Evolutionary conservation across 192 early-diverging fungal genomes (phyloP), one percentile per base, ranked within the genome.

Genomic region (Oehlia diaphana): DNA sequence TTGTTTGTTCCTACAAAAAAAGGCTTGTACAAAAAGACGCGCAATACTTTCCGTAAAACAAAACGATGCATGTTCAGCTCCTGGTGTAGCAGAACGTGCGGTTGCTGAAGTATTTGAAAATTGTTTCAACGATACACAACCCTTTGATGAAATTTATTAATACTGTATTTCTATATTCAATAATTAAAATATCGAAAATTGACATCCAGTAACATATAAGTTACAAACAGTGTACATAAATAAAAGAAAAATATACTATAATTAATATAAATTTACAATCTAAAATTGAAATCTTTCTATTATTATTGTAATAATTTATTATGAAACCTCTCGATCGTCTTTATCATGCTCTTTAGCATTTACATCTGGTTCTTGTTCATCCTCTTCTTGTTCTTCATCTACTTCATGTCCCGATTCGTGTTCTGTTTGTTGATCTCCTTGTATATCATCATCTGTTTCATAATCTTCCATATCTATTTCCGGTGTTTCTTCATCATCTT

Each of bases 111-210:
- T 97, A 4, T 98, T 95, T 86, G 87, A 94, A 39, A 92, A 90
- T 71, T 98, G 97, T 82, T 97, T 96, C 82, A 92, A 88, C 13
- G 97, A 98, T 82, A 98, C 96, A n/a, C 89, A 92, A 63, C 97
- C 97, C 1, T 98, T 96, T 84, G 96, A 97, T 83, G 97, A 98
- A 85, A 96, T 98, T 78, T 94, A 95, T 80, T 92, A 87, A 5
- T 26, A 26, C 26, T 26, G 26, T 7, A 21, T 16, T 58, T 58
- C 53, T 19, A 53, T 53, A 14, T 53, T 53, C 13, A 53, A 53
- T 53, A 19, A 53, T 53, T 53, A 58, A 21, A 58, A 4, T 5
- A 58, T 19, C 14, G 19, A 21, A 21, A 58, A 58, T 42, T 42
- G 39, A 0, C 39, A 42, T 8, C 39, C 39, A 21, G 53, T 58